Base-by-base conservation (phyloP, 345 rosid species). In the Hypericum perforatum region DNA sequence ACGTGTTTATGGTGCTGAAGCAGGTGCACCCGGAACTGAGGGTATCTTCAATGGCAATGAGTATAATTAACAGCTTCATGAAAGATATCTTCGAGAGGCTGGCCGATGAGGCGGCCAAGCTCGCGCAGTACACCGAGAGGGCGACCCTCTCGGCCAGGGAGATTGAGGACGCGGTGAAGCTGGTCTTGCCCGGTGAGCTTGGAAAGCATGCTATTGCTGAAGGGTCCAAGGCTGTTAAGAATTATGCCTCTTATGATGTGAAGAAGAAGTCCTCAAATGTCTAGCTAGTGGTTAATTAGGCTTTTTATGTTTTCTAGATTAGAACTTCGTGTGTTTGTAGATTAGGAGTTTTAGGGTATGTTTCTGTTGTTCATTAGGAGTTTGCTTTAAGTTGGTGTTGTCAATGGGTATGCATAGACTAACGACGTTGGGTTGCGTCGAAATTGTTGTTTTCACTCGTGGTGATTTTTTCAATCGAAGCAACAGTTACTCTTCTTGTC, bases 181-280 rank as follows among this genome's bases (percentile, higher is more conserved):
- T 84, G 52, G 83, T 82, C 15, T 39, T 90, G 56, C 97, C 94
- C 3, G 89, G 94, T 36, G 85, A 90, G 11, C 94, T 86, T 14
- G 76, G 90, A 12, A 77, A 76, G 54, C 90, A 89, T 37, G 90
- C 90, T 9, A 54, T 80, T 3, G 80, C 91, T 10, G 94, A 84
- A 59, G 95, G 94, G 13, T 58, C 77, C 5, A 84, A 86, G 61
- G 97, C 95, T 45, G 45, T 84, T 9, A 61, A 64, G 11, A 80
- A 75, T 54, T 82, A 72, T 10, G 16, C 16, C 29, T 7, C 50
- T 5, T 46, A 11, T 13, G 5, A 13, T 6, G 9, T 8, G 15
- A 46, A 46, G 7, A 46, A 46, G 9, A 8, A 13, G 45, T 22
- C 32, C 32, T 22, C 32, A 22, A 22, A 22, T 1, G 32, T 22